These are phyloP conservation scores for Chloris gayana DNA, from an alignment of 176 grass and related monocot species.

Conservation along the genomic window DNA sequence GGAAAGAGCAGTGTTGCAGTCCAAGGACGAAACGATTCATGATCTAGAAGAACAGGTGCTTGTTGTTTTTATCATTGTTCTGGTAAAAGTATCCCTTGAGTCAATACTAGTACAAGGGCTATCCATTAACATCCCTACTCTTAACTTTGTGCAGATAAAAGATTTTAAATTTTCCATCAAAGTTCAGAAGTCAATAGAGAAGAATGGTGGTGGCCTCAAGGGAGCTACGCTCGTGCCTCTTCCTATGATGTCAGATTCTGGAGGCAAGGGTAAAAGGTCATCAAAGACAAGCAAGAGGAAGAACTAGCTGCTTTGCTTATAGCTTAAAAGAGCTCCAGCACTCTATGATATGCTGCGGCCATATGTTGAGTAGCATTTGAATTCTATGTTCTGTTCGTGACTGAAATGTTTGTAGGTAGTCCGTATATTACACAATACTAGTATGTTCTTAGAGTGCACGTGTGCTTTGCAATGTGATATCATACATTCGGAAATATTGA, in stretches of 20 bases:
- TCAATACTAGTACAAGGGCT: not conserved
- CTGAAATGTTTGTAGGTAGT: not conserved
- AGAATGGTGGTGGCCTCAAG: slow-evolving; percentile 65
- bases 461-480: not conserved
- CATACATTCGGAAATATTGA: not conserved
- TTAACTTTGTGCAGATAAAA: slow-evolving; percentile 62
- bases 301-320: slow-evolving; percentile 11
- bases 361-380: not conserved
- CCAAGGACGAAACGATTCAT: slow-evolving; percentile 68
- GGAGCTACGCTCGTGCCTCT: slow-evolving; percentile 78
- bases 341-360: not conserved
- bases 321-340: not conserved
- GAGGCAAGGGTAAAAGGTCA: slow-evolving; percentile 64
- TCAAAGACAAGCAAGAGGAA: slow-evolving; percentile 76
- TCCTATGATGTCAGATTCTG: slow-evolving; percentile 43
- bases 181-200: slow-evolving; percentile 72
- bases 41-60: slow-evolving; percentile 91
- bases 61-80: not conserved
- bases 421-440: no score
- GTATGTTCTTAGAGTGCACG: not conserved
- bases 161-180: slow-evolving; percentile 86
- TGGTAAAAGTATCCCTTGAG: not conserved
- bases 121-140: not conserved
- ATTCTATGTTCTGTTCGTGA: not conserved
- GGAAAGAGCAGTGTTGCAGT: slow-evolving; percentile 52